Evolutionary conservation across 1,284 basidiomycete genomes (phyloP).

Genomic region (Sphagnurus paluster): DNA sequence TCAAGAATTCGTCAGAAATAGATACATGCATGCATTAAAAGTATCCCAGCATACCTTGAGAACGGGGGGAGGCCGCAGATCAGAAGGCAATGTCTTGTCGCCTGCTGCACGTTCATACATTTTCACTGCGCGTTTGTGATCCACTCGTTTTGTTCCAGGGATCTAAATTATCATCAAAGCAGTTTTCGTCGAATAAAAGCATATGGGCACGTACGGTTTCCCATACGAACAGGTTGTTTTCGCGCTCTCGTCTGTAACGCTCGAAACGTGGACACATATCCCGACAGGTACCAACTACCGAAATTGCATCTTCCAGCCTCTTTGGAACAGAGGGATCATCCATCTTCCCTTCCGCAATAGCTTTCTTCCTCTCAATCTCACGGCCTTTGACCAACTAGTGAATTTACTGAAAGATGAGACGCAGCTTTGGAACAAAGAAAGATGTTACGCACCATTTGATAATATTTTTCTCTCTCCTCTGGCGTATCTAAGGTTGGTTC

Average conservation of each 20-base stretch:
- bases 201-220: constrained; percentile 68
- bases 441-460: constrained; percentile 56
- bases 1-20: constrained; percentile 8
- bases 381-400: constrained; percentile 69
- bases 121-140: constrained; percentile 88
- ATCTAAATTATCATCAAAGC: constrained; percentile 52
- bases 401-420: neutral
- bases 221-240: constrained; percentile 86
- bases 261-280: constrained; percentile 97
- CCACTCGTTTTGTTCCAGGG: constrained; percentile 74
- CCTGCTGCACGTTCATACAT: constrained; percentile 95
- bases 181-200: constrained; percentile 29
- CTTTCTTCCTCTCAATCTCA: constrained; percentile 71
- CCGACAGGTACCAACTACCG: constrained; percentile 86
- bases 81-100: constrained; percentile 89
- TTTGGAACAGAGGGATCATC: constrained; percentile 81
- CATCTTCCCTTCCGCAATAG: constrained; percentile 86
- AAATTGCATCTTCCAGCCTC: constrained; percentile 84
- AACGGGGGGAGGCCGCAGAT: constrained; percentile 85
- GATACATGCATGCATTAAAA: too few relatives aligned
- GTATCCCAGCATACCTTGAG: constrained; percentile 77
- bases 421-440: neutral
- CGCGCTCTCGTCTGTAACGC: constrained; percentile 86
- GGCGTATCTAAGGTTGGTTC: constrained; percentile 49
- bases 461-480: constrained; percentile 66